Conservation (phyloP, 2,329 filamentous ascomycete species). For the Hypoxylon sp. region DNA sequence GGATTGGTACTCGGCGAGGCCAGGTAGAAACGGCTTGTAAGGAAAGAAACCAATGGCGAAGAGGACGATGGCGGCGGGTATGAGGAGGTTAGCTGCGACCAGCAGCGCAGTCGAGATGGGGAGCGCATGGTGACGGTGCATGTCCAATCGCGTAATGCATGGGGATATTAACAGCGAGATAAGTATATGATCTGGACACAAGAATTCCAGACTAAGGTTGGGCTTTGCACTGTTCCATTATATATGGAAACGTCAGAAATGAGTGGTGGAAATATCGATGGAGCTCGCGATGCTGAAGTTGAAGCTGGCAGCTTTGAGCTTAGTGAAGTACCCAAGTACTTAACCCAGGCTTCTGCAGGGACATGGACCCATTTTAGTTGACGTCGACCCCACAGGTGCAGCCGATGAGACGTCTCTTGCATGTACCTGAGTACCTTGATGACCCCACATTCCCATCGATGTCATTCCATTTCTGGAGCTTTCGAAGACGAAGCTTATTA, state of each 20-base stretch:
- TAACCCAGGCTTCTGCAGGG: no score
- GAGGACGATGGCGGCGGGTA: conserved; percentile 75
- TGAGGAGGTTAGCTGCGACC: conserved; percentile 75
- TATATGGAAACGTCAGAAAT: conserved; percentile 13
- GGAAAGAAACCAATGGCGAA: conserved; percentile 97
- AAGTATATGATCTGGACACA: no score
- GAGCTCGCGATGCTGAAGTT: conserved; percentile 12
- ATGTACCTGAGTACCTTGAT: no score
- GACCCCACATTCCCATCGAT: conserved; percentile 2
- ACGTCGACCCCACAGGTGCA: no score
- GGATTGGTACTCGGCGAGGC: conserved; percentile 74
- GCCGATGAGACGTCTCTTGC: no score
- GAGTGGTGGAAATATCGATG: not conserved
- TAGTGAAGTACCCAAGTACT: no score
- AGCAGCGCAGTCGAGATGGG: conserved; percentile 56
- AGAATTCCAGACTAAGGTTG: no score
- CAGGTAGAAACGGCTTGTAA: conserved; percentile 92
- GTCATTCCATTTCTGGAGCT: conserved; percentile 23
- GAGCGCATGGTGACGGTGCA: conserved; percentile 43
- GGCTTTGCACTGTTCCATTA: conserved; percentile 26
- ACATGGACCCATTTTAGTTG: no score
- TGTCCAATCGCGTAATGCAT: conserved; percentile 33
- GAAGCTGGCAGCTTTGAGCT: conserved; percentile 5
- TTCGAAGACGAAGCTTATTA: conserved; percentile 13
- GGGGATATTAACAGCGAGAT: no score